These are phyloP conservation scores for Flammula alnicola DNA, from an alignment of 1,284 basidiomycete genomes.

Conservation along the genomic window DNA sequence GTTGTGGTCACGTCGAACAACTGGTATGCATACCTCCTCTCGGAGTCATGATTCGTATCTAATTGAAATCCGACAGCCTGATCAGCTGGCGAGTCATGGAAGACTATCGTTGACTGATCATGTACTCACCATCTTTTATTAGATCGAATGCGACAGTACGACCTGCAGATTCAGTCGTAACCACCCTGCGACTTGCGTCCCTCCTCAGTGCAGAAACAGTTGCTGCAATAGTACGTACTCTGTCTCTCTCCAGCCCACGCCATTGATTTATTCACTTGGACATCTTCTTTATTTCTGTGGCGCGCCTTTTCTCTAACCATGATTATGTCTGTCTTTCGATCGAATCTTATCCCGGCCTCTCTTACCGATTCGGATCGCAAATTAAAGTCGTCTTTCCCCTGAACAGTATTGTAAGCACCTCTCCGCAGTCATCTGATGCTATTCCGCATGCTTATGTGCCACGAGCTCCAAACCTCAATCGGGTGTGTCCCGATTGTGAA, in stretches of 20 bases:
- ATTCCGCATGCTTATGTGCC: not conserved
- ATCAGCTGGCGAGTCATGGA: conserved; percentile 21
- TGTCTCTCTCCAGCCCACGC: not conserved
- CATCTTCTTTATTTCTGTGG: no score
- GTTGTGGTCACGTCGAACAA: conserved; percentile 24
- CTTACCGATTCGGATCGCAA: not conserved
- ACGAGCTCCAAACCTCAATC: not conserved
- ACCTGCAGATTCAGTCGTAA: conserved; percentile 52
- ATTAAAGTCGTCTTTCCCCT: conserved; percentile 1
- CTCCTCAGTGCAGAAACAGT: conserved; percentile 44
- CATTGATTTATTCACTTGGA: no score
- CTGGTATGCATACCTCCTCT: conserved; percentile 10
- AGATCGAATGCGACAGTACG: conserved; percentile 40
- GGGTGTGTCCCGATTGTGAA: conserved; percentile 2
- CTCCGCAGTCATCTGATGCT: not conserved
- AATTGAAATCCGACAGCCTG: conserved; percentile 17
- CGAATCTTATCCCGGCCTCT: not conserved
- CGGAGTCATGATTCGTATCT: not conserved
- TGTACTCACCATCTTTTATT: not conserved
- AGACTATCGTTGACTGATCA: not conserved
- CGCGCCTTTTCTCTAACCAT: no score
- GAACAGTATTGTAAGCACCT: conserved; percentile 1
- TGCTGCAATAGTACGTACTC: conserved; percentile 52
- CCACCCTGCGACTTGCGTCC: conserved; percentile 46
- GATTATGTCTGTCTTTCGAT: not conserved